Conservation (phyloP, 768 basidiomycete genomes). For the Asterophora lycoperdoides region DNA sequence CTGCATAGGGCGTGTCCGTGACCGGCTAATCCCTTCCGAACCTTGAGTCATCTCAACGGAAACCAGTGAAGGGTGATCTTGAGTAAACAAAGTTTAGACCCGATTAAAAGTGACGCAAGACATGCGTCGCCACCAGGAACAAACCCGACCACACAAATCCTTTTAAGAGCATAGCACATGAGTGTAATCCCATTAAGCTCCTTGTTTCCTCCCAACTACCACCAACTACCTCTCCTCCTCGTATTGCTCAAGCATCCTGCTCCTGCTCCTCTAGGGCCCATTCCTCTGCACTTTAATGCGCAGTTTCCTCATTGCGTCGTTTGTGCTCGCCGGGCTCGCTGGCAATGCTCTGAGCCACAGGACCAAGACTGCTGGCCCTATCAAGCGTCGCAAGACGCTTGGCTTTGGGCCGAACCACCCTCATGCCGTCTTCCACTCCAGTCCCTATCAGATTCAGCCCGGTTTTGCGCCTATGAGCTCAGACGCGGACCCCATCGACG, state of each 20-base stretch:
- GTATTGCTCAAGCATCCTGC: background rate
- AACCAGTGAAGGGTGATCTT: no score
- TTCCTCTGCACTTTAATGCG: constrained; percentile 41
- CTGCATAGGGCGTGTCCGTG: no score
- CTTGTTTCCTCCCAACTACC: constrained; percentile 11
- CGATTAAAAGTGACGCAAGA: background rate
- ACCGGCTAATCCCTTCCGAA: no score
- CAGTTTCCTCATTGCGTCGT: constrained; percentile 58
- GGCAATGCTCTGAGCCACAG: constrained; percentile 49
- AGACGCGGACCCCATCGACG: constrained; percentile 47
- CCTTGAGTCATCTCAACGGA: no score
- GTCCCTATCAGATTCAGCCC: constrained; percentile 41
- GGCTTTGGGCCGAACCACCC: constrained; percentile 81
- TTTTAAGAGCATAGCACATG: constrained; percentile 12
- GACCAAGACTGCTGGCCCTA: constrained; percentile 25
- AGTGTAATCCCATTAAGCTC: constrained; percentile 14
- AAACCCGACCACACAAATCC: constrained; percentile 18
- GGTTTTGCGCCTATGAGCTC: constrained; percentile 36
- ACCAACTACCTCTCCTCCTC: constrained; percentile 2
- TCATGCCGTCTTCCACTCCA: constrained; percentile 62
- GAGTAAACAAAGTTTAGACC: no score
- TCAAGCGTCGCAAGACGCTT: constrained; percentile 72
- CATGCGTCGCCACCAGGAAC: constrained; percentile 8
- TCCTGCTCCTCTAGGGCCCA: background rate
- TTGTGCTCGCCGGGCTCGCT: constrained; percentile 57